Conservation (phyloP, 202 grass and related monocot genomes). For the Zizania palustris region DNA sequence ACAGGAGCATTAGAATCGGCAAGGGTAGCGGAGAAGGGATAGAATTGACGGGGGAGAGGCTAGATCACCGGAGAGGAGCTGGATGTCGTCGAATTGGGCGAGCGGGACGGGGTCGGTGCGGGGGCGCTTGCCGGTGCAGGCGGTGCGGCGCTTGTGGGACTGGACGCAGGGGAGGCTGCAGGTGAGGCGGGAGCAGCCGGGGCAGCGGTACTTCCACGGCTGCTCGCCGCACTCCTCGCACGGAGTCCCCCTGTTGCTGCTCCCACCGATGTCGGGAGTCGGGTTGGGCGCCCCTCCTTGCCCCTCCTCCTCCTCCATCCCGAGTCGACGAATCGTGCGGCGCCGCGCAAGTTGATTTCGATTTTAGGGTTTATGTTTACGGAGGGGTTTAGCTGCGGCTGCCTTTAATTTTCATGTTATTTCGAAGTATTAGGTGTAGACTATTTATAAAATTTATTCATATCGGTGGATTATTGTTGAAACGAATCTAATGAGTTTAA, state of each 20-base stretch:
- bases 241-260: slow-evolving; percentile 40
- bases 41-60: not conserved
- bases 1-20: not conserved
- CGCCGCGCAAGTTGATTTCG: not conserved
- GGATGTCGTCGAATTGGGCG: slow-evolving; percentile 69
- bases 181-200: slow-evolving; percentile 71
- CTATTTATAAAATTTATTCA: too few species aligned
- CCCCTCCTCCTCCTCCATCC: slow-evolving; percentile 24
- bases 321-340: not conserved
- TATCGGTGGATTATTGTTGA: too few species aligned
- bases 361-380: slow-evolving; percentile 43
- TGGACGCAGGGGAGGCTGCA: slow-evolving; percentile 95
- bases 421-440: too few species aligned
- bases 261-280: slow-evolving; percentile 27
- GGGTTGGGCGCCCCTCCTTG: slow-evolving; percentile 18
- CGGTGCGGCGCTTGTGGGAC: slow-evolving; percentile 70
- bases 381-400: slow-evolving; percentile 10
- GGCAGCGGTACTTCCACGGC: slow-evolving; percentile 95
- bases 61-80: slow-evolving; percentile 70
- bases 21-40: not conserved
- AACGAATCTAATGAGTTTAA: too few species aligned
- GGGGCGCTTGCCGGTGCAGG: slow-evolving; percentile 84
- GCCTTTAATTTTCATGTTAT: too few species aligned
- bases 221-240: slow-evolving; percentile 88
- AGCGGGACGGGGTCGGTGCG: slow-evolving; percentile 70